phyloP scores from a whole-genome alignment of 139 green algal genomes.

The Chlorella sp. region DNA sequence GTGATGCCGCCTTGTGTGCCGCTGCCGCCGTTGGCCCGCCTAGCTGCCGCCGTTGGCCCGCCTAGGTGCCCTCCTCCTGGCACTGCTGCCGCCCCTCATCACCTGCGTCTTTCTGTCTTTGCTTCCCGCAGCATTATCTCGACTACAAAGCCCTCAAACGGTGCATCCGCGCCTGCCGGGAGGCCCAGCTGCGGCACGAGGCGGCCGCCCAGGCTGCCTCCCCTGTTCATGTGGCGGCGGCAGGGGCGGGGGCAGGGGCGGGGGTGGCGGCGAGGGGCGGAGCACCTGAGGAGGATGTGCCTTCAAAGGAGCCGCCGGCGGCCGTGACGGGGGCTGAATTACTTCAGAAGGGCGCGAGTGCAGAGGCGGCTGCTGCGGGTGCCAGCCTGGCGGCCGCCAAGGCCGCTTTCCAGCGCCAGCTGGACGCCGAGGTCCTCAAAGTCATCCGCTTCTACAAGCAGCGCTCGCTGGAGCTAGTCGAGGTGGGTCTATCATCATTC shows the following conservation, averaged over 20 bases:
- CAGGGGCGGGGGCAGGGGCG: neutral
- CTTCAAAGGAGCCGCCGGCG: too few species aligned
- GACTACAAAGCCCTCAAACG: slow-evolving; percentile 5
- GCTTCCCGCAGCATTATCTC: neutral
- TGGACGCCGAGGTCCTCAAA: slow-evolving; percentile 23
- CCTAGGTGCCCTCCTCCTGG: neutral
- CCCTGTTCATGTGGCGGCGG: neutral
- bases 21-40: neutral
- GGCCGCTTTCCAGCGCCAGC: neutral
- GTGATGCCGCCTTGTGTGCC: neutral
- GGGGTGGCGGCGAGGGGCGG: too few species aligned
- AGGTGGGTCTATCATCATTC: too few species aligned
- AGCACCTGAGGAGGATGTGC: too few species aligned
- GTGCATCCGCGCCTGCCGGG: neutral
- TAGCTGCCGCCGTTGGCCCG: neutral
- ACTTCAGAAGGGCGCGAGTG: too few species aligned
- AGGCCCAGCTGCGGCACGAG: neutral
- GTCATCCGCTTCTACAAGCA: slow-evolving; percentile 21
- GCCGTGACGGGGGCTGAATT: too few species aligned
- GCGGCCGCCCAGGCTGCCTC: neutral
- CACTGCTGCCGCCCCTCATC: neutral
- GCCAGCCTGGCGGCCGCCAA: slow-evolving; percentile 1
- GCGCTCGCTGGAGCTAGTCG: neutral
- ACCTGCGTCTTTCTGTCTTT: neutral
- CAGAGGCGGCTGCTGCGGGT: too few species aligned